Percentiles rank a stretch among this genome's conserved stretches.
Conservation (phyloP, 805 yeast genomes). For the Candida krabiensis region DNA sequence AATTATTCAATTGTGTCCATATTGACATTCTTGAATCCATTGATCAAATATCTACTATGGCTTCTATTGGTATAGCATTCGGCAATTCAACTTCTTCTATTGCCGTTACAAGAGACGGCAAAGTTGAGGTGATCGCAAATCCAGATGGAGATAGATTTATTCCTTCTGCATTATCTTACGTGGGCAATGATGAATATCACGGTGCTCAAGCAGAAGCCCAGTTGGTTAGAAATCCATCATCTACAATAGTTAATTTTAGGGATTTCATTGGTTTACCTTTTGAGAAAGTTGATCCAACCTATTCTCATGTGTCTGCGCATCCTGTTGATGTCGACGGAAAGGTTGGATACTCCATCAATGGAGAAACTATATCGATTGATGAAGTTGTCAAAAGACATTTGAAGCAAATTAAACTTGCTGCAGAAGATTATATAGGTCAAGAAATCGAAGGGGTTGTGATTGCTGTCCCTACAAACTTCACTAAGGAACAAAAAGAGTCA, state of each 20-base stretch:
- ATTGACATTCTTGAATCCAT: too few species aligned
- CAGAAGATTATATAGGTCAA: constrained; percentile 88
- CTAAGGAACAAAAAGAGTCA: constrained; percentile 67
- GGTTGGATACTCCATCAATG: constrained; percentile 64
- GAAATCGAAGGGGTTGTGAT: constrained; percentile 79
- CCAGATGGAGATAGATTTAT: constrained; percentile 98
- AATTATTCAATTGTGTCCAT: too few species aligned
- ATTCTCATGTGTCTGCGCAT: constrained; percentile 63
- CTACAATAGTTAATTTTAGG: constrained; percentile 88
- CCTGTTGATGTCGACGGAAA: constrained; percentile 64
- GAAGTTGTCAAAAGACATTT: constrained; percentile 85
- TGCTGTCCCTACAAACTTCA: constrained; percentile 87
- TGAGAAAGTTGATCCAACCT: constrained; percentile 65
- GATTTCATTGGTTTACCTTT: constrained; percentile 83
- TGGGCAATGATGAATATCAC: constrained; percentile 94
- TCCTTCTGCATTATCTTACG: constrained; percentile 88
- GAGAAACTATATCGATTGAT: constrained; percentile 63
- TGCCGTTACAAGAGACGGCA: constrained; percentile 88
- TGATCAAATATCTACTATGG: too few species aligned
- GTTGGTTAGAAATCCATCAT: constrained; percentile 82
- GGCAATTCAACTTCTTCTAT: constrained; percentile 96
- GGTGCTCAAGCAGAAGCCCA: constrained; percentile 96
- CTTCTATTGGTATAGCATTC: constrained; percentile 91
- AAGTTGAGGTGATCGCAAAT: constrained; percentile 96
- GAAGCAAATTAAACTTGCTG: constrained; percentile 77